Base-by-base conservation (phyloP, 345 rosid genomes). In the Clausena lansium region DNA sequence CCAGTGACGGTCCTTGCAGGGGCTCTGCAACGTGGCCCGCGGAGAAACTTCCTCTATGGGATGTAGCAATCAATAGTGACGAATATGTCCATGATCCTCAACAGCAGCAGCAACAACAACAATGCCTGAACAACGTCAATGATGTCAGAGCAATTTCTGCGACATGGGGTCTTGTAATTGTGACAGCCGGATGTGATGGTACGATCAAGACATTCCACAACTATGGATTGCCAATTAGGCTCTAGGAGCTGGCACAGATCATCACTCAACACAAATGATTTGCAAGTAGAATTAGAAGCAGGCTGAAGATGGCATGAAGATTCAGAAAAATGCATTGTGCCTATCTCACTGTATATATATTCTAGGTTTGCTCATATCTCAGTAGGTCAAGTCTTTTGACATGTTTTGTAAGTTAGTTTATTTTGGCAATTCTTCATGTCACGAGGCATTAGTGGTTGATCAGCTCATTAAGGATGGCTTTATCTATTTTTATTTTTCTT, bases 1-100 rank as follows among this genome's bases (percentile, higher is more conserved):
- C 89, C 57, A 80, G 72, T 32, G 93, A 91, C 4, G 85, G 92
- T 2, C 79, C 87, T 0, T 81, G 86, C 83, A 87, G 86, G 65
- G 89, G 85, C 41, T 82, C 89, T 0, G 90, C 95, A 24, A 95
- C 98, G 36, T 95, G 99, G 99, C 99, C 99, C 0, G 99, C 86
- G 84, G 99, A 95, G 85, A 90, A 87, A 74, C 95, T 95, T 67
- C 91, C 86, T 17, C 36, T 28, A 58, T 81, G 88, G 86, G 88
- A 84, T 55, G 69, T 55, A 45, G 22, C 82, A 27, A 24, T 36
- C 14, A 45, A 25, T 33, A 84, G 62, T 20, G 78, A 22, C 7
- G 76, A 71, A n/a, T 15, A 52, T 71, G 20, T 7, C 67, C 58
- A 77, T 27, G 67, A 69, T 5, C 57, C 41, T 27, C 57, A 64